Evolutionary conservation across 305 asterid species (phyloP), one percentile per base, ranked within the genome.

Genomic region (Rubia tinctorum): DNA sequence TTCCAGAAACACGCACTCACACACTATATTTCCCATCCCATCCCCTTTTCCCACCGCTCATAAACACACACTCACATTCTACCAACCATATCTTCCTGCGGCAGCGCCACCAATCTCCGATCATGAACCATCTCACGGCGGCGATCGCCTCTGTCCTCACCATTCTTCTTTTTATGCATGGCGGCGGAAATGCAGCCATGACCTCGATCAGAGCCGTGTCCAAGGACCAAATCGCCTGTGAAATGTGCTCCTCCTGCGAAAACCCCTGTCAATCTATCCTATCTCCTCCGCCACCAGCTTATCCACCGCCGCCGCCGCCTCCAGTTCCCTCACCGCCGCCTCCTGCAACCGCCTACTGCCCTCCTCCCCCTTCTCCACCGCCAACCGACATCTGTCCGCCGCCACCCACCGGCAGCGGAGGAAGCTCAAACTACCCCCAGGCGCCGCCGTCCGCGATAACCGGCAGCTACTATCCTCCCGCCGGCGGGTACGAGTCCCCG

Each of bases 211-310:
- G 80, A 22, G 86, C 89, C 40, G 39, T 86, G 69, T 30, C 83
- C 18, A 88, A 77, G 77, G 88, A 85, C 73, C 91, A 87, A 72
- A 73, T 83, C 0, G 43, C 88, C 82, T 90, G 97, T 87, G 76
- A 88, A 76, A 81, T 84, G 88, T 92, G 96, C 84, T 79, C 90
- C 8, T 73, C 89, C 23, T 91, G 97, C 71, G 91, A 87, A 69
- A 89, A 91, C 43, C 96, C 97, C 5, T 90, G 97, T 37, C 95
- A 87, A 30, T 91, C 97, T 7, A 51, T 81, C 66, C 66, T 44
- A 67, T 75, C 89, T 42, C 88, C 96, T 0, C 80, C 84, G 4
- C 51, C 87, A 0, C 45, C 80, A 1, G 49, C 42, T 11, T 47
- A 69, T 0, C 80, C 66, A 1, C 49, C 55, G 9, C 85, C 82